These are phyloP conservation scores for Rhododendron henanense DNA, from an alignment of 148 eudicot genomes.

Conservation along the genomic window DNA sequence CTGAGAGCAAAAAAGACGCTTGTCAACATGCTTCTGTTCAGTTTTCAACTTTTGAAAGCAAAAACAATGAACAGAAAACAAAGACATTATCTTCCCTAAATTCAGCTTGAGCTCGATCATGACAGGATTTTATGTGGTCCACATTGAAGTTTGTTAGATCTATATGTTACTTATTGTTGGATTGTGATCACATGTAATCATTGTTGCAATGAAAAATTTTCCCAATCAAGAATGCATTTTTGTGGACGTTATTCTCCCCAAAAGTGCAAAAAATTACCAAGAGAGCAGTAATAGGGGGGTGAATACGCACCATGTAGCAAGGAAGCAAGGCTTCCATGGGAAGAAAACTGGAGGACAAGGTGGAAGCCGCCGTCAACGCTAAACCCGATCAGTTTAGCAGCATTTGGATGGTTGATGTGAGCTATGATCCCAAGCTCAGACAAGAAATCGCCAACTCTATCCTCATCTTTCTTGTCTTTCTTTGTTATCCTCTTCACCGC, in stretches of 20 bases:
- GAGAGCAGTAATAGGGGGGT: background rate
- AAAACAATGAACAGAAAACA: no score
- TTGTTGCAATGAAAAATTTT: no score
- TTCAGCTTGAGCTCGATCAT: no score
- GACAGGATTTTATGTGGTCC: background rate
- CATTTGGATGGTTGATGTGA: slow-evolving; percentile 82
- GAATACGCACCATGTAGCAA: slow-evolving; percentile 54
- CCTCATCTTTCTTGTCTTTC: slow-evolving; percentile 63
- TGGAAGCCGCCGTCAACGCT: slow-evolving; percentile 63
- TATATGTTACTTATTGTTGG: background rate
- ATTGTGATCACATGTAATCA: background rate
- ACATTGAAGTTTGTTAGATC: background rate
- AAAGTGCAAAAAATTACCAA: background rate
- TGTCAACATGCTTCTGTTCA: no score
- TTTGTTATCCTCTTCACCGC: slow-evolving; percentile 82
- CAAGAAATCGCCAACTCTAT: slow-evolving; percentile 68
- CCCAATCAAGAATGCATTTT: background rate
- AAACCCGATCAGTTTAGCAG: slow-evolving; percentile 76
- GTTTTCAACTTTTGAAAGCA: no score
- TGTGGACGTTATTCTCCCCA: background rate
- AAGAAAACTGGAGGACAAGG: slow-evolving; percentile 74
- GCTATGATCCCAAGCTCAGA: slow-evolving; percentile 91
- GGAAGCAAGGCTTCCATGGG: slow-evolving; percentile 73
- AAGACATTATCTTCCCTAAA: no score
- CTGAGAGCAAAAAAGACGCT: no score